Conservation (phyloP, 371 early-diverging fungal species). For the Mortierella sp. region DNA sequence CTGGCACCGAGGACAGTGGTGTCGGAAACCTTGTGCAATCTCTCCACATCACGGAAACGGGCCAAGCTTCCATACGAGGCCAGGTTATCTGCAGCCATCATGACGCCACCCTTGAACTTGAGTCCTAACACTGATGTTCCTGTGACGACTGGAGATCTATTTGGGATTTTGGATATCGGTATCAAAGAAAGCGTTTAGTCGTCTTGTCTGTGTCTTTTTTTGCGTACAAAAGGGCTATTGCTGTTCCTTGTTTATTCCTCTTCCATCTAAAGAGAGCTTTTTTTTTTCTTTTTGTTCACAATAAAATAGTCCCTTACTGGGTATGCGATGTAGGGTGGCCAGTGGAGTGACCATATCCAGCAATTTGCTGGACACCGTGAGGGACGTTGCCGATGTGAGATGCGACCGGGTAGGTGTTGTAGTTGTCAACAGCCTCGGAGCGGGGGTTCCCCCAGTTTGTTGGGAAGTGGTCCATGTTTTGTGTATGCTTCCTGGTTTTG, state of each 20-base stretch:
- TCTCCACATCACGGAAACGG: slow-evolving; percentile 92
- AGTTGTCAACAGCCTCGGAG: slow-evolving; percentile 66
- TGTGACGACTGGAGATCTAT: slow-evolving; percentile 91
- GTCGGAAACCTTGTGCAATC: slow-evolving; percentile 86
- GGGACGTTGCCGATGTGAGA: slow-evolving; percentile 48
- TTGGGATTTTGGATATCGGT: not conserved
- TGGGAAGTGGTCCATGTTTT: slow-evolving; percentile 82
- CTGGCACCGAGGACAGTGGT: slow-evolving; percentile 91
- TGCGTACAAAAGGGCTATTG: not conserved
- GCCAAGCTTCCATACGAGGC: slow-evolving; percentile 98
- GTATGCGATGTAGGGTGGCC: slow-evolving; percentile 71
- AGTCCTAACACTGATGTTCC: slow-evolving; percentile 97
- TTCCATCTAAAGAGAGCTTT: too few species aligned
- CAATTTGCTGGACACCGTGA: slow-evolving; percentile 52
- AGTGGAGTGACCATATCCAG: slow-evolving; percentile 41
- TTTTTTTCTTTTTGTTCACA: too few species aligned
- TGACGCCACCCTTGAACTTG: slow-evolving; percentile 97
- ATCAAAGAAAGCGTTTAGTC: too few species aligned
- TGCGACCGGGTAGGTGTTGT: slow-evolving; percentile 70
- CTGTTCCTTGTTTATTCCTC: too few species aligned
- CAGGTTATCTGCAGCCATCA: slow-evolving; percentile 97
- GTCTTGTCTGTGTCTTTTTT: too few species aligned
- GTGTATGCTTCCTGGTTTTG: not conserved
- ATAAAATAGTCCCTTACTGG: slow-evolving; percentile 68
- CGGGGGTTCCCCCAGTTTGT: slow-evolving; percentile 87